A percentile compares a stretch with the other conserved stretches of the same genome.
These are phyloP conservation scores for Chlamydomonas schloesseri DNA, from an alignment of 139 green algal species.

Conservation along the genomic window DNA sequence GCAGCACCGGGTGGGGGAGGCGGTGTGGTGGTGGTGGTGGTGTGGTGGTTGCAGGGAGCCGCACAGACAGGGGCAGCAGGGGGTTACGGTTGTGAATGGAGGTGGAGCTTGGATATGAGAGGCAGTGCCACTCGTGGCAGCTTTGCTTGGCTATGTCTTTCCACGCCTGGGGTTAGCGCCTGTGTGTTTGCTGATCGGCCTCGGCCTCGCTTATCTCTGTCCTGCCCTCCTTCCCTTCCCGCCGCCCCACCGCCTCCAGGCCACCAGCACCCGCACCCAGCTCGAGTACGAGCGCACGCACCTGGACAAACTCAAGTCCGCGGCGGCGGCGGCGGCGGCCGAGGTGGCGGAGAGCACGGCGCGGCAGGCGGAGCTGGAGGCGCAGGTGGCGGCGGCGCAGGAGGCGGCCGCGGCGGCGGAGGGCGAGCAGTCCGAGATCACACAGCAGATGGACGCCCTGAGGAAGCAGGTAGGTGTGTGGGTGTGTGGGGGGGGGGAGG, in stretches of 20 bases:
- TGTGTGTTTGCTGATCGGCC: too few species aligned
- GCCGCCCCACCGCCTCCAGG: constrained; percentile 43
- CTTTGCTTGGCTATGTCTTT: too few species aligned
- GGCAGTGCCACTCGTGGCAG: too few species aligned
- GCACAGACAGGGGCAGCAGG: too few species aligned
- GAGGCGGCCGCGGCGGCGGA: constrained; percentile 30
- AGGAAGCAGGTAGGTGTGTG: constrained; percentile 12
- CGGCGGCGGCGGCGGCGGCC: constrained; percentile 13
- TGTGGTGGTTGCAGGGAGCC: too few species aligned
- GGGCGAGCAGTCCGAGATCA: neutral
- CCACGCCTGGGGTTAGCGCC: too few species aligned
- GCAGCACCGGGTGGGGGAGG: neutral
- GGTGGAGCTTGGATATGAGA: too few species aligned
- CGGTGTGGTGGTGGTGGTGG: neutral
- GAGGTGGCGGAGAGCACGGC: constrained; percentile 27
- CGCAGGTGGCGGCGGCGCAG: constrained; percentile 16
- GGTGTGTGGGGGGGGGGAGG: too few species aligned
- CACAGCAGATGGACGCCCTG: constrained; percentile 17
- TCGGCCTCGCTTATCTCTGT: too few species aligned
- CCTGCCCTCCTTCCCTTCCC: too few species aligned
- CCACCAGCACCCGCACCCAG: constrained; percentile 68
- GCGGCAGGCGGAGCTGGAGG: constrained; percentile 40
- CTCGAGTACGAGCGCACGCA: constrained; percentile 79
- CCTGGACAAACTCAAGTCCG: neutral
- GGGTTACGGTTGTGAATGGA: too few species aligned